These are phyloP conservation scores for Sclerotiophoma versabilis DNA, from an alignment of 2,329 filamentous ascomycete species.

Conservation along the genomic window DNA sequence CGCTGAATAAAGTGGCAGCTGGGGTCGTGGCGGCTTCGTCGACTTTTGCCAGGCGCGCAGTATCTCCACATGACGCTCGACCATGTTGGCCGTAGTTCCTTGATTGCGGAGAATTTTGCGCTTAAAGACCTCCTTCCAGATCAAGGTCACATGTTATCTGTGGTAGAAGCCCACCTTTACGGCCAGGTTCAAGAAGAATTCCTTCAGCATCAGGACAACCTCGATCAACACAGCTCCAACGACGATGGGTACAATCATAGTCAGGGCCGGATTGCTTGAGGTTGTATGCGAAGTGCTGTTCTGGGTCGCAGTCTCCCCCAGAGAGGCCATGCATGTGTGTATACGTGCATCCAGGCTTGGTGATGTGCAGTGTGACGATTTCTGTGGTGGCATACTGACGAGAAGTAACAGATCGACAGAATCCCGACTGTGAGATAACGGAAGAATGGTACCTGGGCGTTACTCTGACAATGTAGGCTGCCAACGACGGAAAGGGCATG, in stretches of 20 bases:
- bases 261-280: not conserved
- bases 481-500: not conserved
- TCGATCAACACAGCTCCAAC: not conserved
- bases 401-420: too few species aligned
- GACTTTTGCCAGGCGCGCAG: slow-evolving; percentile 20
- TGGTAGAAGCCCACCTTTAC: not conserved
- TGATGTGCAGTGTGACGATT: not conserved
- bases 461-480: not conserved
- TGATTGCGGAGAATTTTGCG: not conserved
- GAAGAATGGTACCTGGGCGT: not conserved
- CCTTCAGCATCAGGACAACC: not conserved
- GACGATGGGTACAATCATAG: not conserved
- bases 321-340: not conserved
- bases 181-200: not conserved
- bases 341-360: not conserved
- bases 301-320: not conserved
- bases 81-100: not conserved
- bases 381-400: not conserved
- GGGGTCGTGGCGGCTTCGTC: not conserved
- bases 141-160: not conserved
- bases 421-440: not conserved
- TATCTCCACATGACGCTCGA: slow-evolving; percentile 6
- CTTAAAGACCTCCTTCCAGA: not conserved
- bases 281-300: not conserved
- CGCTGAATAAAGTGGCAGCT: not conserved